Evolutionary conservation across 129 eudicot genomes (phyloP).

Genomic region (Chrysanthemum lavandulifolium): DNA sequence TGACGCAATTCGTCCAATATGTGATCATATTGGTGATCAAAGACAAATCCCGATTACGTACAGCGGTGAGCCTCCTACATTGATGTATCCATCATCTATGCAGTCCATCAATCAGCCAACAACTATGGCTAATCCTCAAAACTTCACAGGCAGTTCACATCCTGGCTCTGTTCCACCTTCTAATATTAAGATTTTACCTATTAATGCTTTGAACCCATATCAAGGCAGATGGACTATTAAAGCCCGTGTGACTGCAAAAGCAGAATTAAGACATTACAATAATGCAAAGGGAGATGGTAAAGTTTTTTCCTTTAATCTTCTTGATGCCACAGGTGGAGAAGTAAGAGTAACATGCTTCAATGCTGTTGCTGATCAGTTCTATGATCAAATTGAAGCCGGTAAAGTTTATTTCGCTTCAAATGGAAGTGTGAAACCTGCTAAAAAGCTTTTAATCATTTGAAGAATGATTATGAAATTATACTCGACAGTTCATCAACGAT

Average conservation of each 20-base stretch:
- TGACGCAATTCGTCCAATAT: conserved; percentile 45
- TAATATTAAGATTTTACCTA: conserved; percentile 58
- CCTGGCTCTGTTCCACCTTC: conserved; percentile 39
- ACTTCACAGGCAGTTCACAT: conserved; percentile 18
- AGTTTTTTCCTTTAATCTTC: conserved; percentile 86
- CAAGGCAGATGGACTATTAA: conserved; percentile 93
- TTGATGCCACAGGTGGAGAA: conserved; percentile 85
- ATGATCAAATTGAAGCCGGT: conserved; percentile 58
- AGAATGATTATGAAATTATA: conserved; percentile 72
- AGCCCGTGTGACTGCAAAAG: conserved; percentile 85
- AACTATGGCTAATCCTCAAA: conserved; percentile 32
- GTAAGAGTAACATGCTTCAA: conserved; percentile 86
- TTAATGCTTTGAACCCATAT: conserved; percentile 82
- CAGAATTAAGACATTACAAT: conserved; percentile 64
- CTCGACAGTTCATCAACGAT: conserved; percentile 69
- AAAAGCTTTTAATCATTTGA: conserved; percentile 74
- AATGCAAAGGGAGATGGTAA: conserved; percentile 86
- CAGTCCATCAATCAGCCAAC: conserved; percentile 47
- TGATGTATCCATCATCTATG: conserved; percentile 38
- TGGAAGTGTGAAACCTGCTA: conserved; percentile 74
- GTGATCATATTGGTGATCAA: conserved; percentile 66
- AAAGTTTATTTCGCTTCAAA: conserved; percentile 70
- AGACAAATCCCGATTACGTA: conserved; percentile 26
- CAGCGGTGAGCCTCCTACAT: conserved; percentile 30
- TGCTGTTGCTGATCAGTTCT: conserved; percentile 82